Percentiles rank a stretch among this genome's conserved stretches.
These are phyloP conservation scores for Nakazawaea wyomingensis DNA, from an alignment of 805 yeast genomes.

Conservation along the genomic window DNA sequence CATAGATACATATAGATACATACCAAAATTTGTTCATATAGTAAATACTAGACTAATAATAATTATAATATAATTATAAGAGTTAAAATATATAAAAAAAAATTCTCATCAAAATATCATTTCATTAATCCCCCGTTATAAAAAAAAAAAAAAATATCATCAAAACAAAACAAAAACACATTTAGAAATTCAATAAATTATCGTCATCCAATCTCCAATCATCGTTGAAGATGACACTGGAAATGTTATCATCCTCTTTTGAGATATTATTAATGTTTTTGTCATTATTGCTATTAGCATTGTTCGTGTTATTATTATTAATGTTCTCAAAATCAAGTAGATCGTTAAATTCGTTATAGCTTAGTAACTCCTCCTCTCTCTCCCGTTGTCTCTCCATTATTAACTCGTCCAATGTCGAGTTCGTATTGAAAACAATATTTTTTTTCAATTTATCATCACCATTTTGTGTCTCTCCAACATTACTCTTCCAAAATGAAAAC, in stretches of 20 bases:
- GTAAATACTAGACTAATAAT: no score
- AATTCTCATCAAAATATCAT: no score
- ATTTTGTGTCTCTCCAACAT: neutral
- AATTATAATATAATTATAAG: no score
- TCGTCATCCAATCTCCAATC: constrained; percentile 13
- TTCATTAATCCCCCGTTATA: no score
- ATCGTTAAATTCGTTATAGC: constrained; percentile 14
- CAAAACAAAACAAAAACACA: no score
- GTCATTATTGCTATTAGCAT: neutral
- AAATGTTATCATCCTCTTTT: neutral
- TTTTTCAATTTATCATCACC: neutral
- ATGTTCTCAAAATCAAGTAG: constrained; percentile 11
- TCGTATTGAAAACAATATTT: constrained; percentile 10
- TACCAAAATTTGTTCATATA: no score
- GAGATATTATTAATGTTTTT: no score
- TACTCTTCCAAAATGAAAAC: constrained; percentile 12
- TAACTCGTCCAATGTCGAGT: constrained; percentile 12
- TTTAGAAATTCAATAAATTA: constrained; percentile 11
- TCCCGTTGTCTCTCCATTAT: constrained; percentile 13
- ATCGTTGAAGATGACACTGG: constrained; percentile 10
- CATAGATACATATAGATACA: no score
- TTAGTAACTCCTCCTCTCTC: constrained; percentile 13
- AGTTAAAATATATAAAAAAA: no score
- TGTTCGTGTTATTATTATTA: neutral
- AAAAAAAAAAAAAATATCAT: no score